Conservation (phyloP, 176 grass and related monocot species). For the Areca catechu region DNA sequence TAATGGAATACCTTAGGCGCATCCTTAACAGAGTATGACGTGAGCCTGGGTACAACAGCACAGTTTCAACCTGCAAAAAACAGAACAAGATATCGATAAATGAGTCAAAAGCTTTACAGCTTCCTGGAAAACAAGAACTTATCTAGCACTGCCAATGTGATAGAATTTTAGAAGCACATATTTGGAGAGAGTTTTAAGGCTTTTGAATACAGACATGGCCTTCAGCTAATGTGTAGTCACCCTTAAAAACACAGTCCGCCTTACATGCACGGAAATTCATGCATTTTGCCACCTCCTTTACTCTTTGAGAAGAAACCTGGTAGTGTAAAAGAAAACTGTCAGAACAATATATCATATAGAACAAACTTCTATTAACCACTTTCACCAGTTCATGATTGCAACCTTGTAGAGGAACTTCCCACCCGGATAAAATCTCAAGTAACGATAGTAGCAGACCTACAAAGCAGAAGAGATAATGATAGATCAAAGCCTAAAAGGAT, state of each 20-base stretch:
- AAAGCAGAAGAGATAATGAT: conserved; percentile 6
- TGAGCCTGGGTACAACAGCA: conserved; percentile 68
- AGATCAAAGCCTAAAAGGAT: background rate
- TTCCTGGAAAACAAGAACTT: too few species aligned
- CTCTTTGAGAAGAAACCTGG: conserved; percentile 77
- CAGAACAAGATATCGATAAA: conserved; percentile 17
- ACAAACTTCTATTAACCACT: background rate
- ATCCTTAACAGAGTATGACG: conserved; percentile 73
- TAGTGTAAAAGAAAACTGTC: conserved; percentile 11
- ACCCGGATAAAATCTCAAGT: conserved; percentile 80
- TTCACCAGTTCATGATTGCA: background rate
- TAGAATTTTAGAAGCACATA: too few species aligned
- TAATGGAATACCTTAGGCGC: conserved; percentile 52
- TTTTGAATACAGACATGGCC: conserved; percentile 40
- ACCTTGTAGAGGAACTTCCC: conserved; percentile 98
- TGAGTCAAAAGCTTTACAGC: background rate
- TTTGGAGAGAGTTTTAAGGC: too few species aligned
- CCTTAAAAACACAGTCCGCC: conserved; percentile 78
- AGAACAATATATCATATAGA: background rate
- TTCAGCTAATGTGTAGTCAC: conserved; percentile 58
- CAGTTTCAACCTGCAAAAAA: conserved; percentile 51
- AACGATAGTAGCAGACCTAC: conserved; percentile 90
- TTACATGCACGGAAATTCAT: conserved; percentile 89
- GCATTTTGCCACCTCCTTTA: conserved; percentile 89
- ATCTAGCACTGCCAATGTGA: too few species aligned